Evolutionary conservation across 2,329 filamentous ascomycete genomes (phyloP), one percentile per base, ranked within the genome.

Genomic region (Penicillium expansum): DNA sequence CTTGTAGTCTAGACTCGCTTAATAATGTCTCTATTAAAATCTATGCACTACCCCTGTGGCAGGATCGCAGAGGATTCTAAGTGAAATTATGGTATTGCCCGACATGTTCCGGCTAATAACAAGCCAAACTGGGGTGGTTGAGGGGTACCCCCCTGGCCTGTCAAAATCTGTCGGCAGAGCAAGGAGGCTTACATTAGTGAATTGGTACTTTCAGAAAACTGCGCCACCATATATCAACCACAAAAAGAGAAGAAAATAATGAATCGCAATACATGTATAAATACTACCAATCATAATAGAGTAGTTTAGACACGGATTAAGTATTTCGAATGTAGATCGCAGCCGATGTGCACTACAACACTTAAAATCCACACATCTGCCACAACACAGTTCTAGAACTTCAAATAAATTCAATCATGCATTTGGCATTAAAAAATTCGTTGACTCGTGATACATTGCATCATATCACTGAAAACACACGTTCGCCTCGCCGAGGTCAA

Each of bases 401-500:
- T 24, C 37, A 10, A 22, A 14, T 30, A 42, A 29, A 39, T 47
- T 52, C 14, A 37, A 52, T 20, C n/a, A 45, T 47, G 32, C 24
- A 24, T 33, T 16, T 47, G 10, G 27, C 48, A 52, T 56, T 56
- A 41, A 54, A 33, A 48, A 9, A 20, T 52, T 51, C 41, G 49
- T 48, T 52, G 45, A 56, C 32, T 48, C 56, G 37, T 50, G 50
- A 45, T 47, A 30, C 56, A 57, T 62, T 20, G 29, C 48, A 38
- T 37, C 24, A 48, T 53, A 56, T 53, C 54, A 56, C 41, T 45
- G 18, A 52, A 52, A 52, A 45, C 32, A 56, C 41, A 52, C 13
- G 7, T 52, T 47, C 48, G 48, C 41, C 48, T 47, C 27, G 39
- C 35, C 37, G 10, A 35, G 20, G 32, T 33, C 44, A 20, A 18